Evolutionary conservation across 1,139 yeast genomes (phyloP), one percentile per base, ranked within the genome.

Genomic region (Meyerozyma elateridarum): DNA sequence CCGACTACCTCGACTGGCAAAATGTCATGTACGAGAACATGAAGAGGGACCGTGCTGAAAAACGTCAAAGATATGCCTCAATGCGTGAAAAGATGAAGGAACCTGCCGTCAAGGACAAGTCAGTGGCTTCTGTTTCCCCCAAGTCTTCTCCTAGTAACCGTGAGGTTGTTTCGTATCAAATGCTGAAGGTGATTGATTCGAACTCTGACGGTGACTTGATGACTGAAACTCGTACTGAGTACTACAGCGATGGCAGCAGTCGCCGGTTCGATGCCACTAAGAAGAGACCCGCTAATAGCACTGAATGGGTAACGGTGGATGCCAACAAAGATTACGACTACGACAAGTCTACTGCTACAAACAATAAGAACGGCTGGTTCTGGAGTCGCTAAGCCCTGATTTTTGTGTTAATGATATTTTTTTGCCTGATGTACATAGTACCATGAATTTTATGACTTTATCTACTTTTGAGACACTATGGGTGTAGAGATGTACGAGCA

Each of bases 1-100:
- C 77, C 19, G 84, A 76, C 26, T 74, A 70, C 44, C 60, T 87
- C 54, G 72, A 72, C 34, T 85, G 93, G 91, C 76, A 73, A 46
- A 56, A 66, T n/a, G 54, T 59, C 20, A 76, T 79, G 76, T 64
- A 62, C 35, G 64, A 68, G 40, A 57, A 67, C 29, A 51, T 61
- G 28, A 58, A 46, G 46, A 37, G 53, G 43, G n/a, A n/a, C n/a
- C n/a, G n/a, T n/a, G n/a, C n/a, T n/a, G 52, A 59, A 46, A 47
- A 51, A 48, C 37, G 43, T 39, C 34, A 41, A 39, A 49, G 45
- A 38, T n/a, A n/a, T n/a, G n/a, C n/a, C n/a, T n/a, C n/a, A n/a
- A n/a, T n/a, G n/a, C 19, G 17, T 11, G 8, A 11, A 11, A 8
- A 24, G 27, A 15, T 13, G 18, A n/a, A 8, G 27, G 27, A 24